phyloP scores from a whole-genome alignment of 1,284 basidiomycete species.

The Apiotrichum domesticum region DNA sequence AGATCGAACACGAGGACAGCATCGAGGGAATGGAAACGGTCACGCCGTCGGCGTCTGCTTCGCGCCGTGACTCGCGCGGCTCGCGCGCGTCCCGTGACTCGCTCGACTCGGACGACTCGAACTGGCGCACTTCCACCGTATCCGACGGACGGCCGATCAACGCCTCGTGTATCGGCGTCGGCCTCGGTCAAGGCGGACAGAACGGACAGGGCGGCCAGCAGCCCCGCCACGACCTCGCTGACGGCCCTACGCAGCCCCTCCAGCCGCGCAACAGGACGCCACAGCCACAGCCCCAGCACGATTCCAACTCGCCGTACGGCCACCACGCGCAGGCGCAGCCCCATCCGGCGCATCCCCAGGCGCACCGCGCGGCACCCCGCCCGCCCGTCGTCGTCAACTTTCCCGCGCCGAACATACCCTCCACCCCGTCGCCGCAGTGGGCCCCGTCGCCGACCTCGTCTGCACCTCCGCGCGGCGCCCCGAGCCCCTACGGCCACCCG shows the following conservation, averaged over 20 bases:
- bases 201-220: background rate
- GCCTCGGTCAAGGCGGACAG: background rate
- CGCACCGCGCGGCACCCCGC: background rate
- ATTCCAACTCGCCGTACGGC: background rate
- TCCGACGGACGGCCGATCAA: background rate
- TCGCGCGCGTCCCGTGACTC: background rate
- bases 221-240: background rate
- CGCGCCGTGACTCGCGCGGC: background rate
- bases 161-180: background rate
- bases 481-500: background rate
- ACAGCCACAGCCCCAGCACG: background rate
- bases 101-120: background rate
- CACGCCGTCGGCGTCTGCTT: too few species aligned
- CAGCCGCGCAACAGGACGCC: background rate
- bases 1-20: slow-evolving; percentile 1
- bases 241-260: slow-evolving; percentile 1
- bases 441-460: background rate
- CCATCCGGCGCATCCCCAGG: background rate
- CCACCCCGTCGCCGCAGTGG: slow-evolving; percentile 6
- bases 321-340: background rate
- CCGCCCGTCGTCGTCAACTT: slow-evolving; percentile 3
- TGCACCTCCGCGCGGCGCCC: background rate
- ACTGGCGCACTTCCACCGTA: background rate
- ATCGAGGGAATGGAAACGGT: background rate
- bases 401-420: slow-evolving; percentile 3